Percentiles rank a stretch among this genome's conserved stretches.
These are phyloP conservation scores for Cinnamomum chago DNA, from an alignment of 164 flowering plant genomes.

Conservation along the genomic window DNA sequence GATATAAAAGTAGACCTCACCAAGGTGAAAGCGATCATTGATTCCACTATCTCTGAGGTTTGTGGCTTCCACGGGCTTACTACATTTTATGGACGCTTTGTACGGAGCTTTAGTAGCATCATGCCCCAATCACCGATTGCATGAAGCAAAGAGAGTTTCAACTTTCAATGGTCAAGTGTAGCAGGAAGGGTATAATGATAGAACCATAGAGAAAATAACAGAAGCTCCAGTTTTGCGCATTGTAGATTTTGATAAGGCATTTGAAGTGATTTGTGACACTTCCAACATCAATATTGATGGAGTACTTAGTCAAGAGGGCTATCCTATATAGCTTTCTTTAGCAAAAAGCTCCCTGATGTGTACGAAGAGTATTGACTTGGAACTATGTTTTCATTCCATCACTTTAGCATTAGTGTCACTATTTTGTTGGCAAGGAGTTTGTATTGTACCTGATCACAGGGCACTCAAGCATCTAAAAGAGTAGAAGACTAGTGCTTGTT, in stretches of 20 bases:
- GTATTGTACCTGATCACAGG: neutral
- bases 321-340: neutral
- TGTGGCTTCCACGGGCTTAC: neutral
- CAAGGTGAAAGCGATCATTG: neutral
- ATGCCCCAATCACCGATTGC: neutral
- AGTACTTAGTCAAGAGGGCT: neutral
- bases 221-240: neutral
- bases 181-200: neutral
- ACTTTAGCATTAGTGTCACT: neutral
- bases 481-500: neutral
- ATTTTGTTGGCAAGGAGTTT: neutral
- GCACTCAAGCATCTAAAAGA: neutral
- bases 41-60: neutral
- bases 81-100: neutral
- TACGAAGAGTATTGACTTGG: neutral
- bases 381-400: neutral
- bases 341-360: neutral
- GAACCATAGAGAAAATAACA: neutral
- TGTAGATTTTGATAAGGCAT: neutral
- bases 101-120: neutral
- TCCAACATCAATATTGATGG: neutral
- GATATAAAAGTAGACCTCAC: neutral
- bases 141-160: neutral
- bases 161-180: neutral
- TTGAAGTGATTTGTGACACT: neutral